Base-by-base conservation (phyloP, 2,329 filamentous ascomycete species). In the Boeremia lycopersici region DNA sequence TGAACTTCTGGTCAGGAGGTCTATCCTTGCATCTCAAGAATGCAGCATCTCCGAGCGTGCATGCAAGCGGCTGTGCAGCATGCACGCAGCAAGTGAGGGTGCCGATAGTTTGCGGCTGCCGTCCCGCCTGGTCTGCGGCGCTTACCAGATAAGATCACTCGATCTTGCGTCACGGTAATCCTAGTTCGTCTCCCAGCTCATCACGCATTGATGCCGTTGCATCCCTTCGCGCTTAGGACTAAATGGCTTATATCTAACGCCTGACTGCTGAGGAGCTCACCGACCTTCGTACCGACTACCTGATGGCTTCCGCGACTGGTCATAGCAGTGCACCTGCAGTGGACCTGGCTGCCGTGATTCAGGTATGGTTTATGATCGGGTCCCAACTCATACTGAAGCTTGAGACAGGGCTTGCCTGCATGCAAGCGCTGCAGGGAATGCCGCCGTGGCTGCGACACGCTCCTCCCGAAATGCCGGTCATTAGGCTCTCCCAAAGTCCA, bases 361-460 rank as follows among this genome's bases (percentile, higher is more conserved):
- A 68, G 65, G 65, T 66, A 55, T 33, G 31, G 25, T 9, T 48
- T 29, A 4, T 13, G 34, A 38, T 15, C 26, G 15, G 28, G 40
- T 13, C 15, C n/a, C 17, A n/a, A 7, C 19, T 17, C 31, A 29
- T 25, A 55, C 52, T 55, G 26, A 55, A 28, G 31, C 42, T 36
- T 26, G 30, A 39, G 35, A 44, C 53, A 69, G 66, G 67, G 61
- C 48, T 63, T 73, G 30, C 71, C 71, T 41, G 71, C 71, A 48
- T 74, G 71, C 55, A 72, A 71, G 51, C 59, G 71, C 49, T 73
- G 71, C 59, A 65, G 72, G 30, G 69, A 74, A 29, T 72, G 70
- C 53, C 69, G 72, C 47, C 68, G 71, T 38, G 71, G 71, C 40
- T 73, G 71, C 62, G 70, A 74, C 58, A 71, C 70, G n/a, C 56